Evolutionary conservation across 139 green algal genomes (phyloP).

Genomic region (Closterium sp.): DNA sequence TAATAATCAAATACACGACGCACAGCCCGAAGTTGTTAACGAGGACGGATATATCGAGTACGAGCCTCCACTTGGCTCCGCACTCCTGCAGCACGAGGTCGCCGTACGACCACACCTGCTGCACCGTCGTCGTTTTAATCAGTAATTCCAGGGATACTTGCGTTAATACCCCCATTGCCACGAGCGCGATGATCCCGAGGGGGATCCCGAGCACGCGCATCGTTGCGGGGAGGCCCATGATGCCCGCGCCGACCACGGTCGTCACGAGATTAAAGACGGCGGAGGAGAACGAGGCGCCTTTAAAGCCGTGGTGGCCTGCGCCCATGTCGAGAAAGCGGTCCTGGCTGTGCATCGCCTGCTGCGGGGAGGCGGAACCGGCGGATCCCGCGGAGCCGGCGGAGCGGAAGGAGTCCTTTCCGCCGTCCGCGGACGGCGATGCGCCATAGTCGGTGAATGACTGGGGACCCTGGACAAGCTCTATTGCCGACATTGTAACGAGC

Average conservation of each 20-base stretch:
- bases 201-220: constrained; percentile 35
- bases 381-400: neutral
- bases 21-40: constrained; percentile 40
- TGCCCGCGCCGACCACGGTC: constrained; percentile 23
- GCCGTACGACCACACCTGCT: constrained; percentile 36
- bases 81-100: constrained; percentile 17
- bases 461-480: neutral
- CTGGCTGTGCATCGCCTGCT: neutral
- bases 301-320: neutral
- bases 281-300: neutral
- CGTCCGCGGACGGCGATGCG: neutral
- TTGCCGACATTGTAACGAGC: neutral
- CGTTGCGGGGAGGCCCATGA: constrained; percentile 43
- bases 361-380: neutral
- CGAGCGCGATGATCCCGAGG: constrained; percentile 24
- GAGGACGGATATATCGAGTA: constrained; percentile 23
- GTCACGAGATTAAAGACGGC: constrained; percentile 11
- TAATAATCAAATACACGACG: constrained; percentile 45
- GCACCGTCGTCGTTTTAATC: constrained; percentile 7
- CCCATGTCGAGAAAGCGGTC: neutral
- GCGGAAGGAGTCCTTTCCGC: neutral
- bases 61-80: neutral
- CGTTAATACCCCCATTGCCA: constrained; percentile 23
- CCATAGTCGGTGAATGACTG: neutral
- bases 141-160: constrained; percentile 27